A percentile compares a stretch with the other conserved stretches of the same genome.
These are phyloP conservation scores for Diaporthe sp. DNA, from an alignment of 2,329 filamentous ascomycete genomes.

Conservation along the genomic window DNA sequence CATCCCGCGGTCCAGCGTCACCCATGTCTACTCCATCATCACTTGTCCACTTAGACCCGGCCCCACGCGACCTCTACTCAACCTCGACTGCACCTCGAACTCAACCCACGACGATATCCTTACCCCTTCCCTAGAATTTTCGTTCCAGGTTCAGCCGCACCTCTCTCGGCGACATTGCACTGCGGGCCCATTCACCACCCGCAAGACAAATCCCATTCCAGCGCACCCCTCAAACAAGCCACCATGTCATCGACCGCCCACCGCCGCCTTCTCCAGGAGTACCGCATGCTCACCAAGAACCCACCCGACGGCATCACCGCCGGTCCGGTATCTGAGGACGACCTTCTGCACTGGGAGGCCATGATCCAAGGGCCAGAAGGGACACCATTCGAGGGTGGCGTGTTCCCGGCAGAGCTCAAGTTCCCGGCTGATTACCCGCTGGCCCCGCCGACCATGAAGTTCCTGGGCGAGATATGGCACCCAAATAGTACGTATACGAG, in stretches of 20 bases:
- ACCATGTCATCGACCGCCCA: slow-evolving; percentile 69
- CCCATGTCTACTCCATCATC: slow-evolving; percentile 9
- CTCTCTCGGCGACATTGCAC: too few relatives aligned
- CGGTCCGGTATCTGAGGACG: slow-evolving; percentile 92
- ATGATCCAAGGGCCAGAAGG: slow-evolving; percentile 95
- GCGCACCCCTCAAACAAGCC: slow-evolving; percentile 57
- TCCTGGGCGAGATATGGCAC: slow-evolving; percentile 94
- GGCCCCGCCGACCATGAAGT: slow-evolving; percentile 95
- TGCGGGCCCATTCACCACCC: too few relatives aligned
- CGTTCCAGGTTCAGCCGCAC: not conserved
- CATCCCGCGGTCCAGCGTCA: not conserved
- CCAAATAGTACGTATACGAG: slow-evolving; percentile 79
- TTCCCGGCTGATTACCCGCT: slow-evolving; percentile 98
- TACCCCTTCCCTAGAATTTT: not conserved
- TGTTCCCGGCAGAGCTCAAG: slow-evolving; percentile 94
- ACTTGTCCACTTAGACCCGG: slow-evolving; percentile 11
- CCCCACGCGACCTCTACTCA: slow-evolving; percentile 4
- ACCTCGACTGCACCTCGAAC: not conserved
- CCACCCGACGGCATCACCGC: slow-evolving; percentile 98
- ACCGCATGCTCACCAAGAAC: slow-evolving; percentile 92
- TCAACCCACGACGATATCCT: not conserved
- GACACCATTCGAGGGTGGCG: slow-evolving; percentile 94
- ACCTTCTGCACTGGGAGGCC: slow-evolving; percentile 96
- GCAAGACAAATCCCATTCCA: not conserved
- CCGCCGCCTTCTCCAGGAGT: slow-evolving; percentile 93